A percentile compares a stretch with the other conserved stretches of the same genome.
Conservation (phyloP, 1,139 yeast species). For the Pneumocystis murina region DNA sequence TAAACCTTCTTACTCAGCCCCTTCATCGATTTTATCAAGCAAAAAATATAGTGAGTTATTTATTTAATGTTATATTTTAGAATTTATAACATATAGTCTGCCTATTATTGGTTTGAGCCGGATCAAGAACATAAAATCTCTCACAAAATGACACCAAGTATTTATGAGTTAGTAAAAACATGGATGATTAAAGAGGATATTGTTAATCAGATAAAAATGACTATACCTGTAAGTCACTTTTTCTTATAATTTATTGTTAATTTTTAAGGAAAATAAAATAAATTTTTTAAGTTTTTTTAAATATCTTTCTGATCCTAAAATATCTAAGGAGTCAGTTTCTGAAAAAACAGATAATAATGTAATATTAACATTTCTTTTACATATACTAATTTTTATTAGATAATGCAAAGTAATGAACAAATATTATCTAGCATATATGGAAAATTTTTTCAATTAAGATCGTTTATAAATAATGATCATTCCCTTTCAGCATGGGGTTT, state of each 20-base stretch:
- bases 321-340: neutral
- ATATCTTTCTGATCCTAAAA: neutral
- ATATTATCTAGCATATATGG: slow-evolving; percentile 45
- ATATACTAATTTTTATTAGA: slow-evolving; percentile 3
- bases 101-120: slow-evolving; percentile 3
- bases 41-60: slow-evolving; percentile 34
- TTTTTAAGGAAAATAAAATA: neutral
- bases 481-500: slow-evolving; percentile 45
- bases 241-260: neutral
- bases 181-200: slow-evolving; percentile 29
- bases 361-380: neutral
- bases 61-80: slow-evolving; percentile 1
- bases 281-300: neutral
- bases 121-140: slow-evolving; percentile 28
- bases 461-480: slow-evolving; percentile 34
- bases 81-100: slow-evolving; percentile 1
- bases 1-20: slow-evolving; percentile 55
- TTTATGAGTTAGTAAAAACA: slow-evolving; percentile 23
- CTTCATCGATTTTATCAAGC: slow-evolving; percentile 78
- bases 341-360: slow-evolving; percentile 1
- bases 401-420: slow-evolving; percentile 34
- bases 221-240: slow-evolving; percentile 2
- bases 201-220: slow-evolving; percentile 18
- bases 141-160: slow-evolving; percentile 39
- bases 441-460: slow-evolving; percentile 44